Conservation (phyloP, 495 filamentous ascomycete species). For the Geoglossum glabrum region DNA sequence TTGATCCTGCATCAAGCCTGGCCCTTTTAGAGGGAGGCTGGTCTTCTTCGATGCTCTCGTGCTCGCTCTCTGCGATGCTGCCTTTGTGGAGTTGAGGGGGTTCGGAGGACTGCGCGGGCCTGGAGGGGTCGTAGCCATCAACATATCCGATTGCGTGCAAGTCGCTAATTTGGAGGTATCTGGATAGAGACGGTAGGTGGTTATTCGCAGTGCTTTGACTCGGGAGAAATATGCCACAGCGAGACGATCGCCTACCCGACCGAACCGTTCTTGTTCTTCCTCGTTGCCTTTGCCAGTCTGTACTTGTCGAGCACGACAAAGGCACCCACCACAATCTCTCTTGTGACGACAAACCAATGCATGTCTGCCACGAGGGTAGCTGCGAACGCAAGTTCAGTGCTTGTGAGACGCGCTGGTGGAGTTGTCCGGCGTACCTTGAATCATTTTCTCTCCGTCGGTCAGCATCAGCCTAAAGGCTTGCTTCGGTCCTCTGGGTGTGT, state of each 20-base stretch:
- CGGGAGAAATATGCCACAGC: neutral
- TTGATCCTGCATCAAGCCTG: neutral
- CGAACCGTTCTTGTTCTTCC: neutral
- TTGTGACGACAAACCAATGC: conserved; percentile 4
- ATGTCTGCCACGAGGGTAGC: conserved; percentile 5
- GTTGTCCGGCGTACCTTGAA: conserved; percentile 4
- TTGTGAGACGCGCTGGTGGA: neutral
- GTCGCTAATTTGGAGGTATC: conserved; percentile 1
- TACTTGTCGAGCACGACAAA: conserved; percentile 6
- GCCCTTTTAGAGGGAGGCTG: neutral
- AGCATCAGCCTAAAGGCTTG: conserved; percentile 3
- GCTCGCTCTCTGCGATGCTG: neutral
- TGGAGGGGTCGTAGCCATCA: neutral
- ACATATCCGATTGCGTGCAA: conserved; percentile 1
- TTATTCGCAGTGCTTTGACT: neutral
- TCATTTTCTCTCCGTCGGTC: conserved; percentile 5
- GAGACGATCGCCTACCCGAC: neutral
- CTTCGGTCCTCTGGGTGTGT: neutral
- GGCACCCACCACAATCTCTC: neutral
- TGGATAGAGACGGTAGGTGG: neutral
- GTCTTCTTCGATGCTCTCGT: neutral
- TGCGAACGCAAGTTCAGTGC: neutral
- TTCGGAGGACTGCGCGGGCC: neutral
- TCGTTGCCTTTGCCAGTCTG: neutral
- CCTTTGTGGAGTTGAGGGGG: neutral